phyloP scores from a whole-genome alignment of 2,329 filamentous ascomycete genomes.

The Thelonectria blattea region DNA sequence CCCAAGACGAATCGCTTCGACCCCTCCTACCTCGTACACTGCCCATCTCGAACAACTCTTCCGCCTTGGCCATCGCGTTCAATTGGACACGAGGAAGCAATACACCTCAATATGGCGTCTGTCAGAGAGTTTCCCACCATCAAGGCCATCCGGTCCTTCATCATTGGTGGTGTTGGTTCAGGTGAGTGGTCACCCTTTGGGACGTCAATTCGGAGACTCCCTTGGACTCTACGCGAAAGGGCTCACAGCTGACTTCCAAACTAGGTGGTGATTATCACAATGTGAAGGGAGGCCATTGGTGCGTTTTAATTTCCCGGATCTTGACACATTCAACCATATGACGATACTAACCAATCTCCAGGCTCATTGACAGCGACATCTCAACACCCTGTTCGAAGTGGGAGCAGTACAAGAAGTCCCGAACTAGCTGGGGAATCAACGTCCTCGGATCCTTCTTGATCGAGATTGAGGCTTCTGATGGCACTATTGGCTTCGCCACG shows the following conservation, averaged over 20 bases:
- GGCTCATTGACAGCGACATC: conserved; percentile 91
- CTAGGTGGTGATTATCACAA: conserved; percentile 89
- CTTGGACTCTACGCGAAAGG: not conserved
- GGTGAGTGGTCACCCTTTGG: conserved; percentile 27
- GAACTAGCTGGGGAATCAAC: conserved; percentile 95
- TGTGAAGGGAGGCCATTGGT: conserved; percentile 77
- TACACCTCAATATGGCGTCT: conserved; percentile 48
- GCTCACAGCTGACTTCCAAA: conserved; percentile 1
- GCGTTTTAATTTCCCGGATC: conserved; percentile 20
- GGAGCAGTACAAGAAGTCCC: conserved; percentile 84
- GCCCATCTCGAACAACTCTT: not conserved
- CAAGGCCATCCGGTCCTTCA: conserved; percentile 74
- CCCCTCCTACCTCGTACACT: not conserved
- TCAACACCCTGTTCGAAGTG: conserved; percentile 91
- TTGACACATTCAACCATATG: not conserved
- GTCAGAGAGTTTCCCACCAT: conserved; percentile 73
- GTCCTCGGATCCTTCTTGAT: conserved; percentile 91
- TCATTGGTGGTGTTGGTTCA: conserved; percentile 57
- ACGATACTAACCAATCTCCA: conserved; percentile 48
- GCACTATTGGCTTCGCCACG: conserved; percentile 92
- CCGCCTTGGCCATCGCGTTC: conserved; percentile 3
- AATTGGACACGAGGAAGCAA: not conserved
- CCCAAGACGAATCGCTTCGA: conserved; percentile 1
- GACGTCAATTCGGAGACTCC: not conserved
- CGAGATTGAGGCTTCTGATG: conserved; percentile 86